phyloP scores from a whole-genome alignment of 495 filamentous ascomycete genomes.

The Clavariopsis aquatica region DNA sequence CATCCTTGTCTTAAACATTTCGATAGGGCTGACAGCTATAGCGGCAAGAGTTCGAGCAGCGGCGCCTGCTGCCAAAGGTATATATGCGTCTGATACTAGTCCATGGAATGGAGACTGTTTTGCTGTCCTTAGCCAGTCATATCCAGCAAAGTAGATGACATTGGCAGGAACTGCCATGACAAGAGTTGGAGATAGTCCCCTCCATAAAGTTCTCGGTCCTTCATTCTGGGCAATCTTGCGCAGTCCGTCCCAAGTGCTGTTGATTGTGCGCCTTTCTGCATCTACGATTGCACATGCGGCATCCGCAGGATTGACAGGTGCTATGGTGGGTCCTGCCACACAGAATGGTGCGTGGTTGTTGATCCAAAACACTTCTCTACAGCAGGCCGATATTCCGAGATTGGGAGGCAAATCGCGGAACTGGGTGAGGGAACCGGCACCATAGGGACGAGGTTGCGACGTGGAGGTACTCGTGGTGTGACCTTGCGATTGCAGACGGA shows the following conservation, averaged over 20 bases:
- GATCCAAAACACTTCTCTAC: constrained; percentile 95
- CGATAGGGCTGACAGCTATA: constrained; percentile 81
- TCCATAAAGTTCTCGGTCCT: constrained; percentile 83
- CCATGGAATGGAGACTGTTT: constrained; percentile 56
- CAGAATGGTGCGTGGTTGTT: constrained; percentile 83
- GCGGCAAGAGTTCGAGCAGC: constrained; percentile 78
- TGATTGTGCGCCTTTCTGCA: constrained; percentile 76
- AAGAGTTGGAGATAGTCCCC: constrained; percentile 86
- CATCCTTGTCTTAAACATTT: constrained; percentile 91
- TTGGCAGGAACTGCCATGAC: constrained; percentile 94
- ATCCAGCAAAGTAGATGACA: constrained; percentile 99
- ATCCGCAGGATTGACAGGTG: constrained; percentile 44
- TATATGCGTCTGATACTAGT: constrained; percentile 61
- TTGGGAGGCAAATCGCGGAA: constrained; percentile 70
- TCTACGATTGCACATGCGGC: constrained; percentile 86
- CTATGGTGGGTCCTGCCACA: constrained; percentile 55
- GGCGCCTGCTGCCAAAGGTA: constrained; percentile 77
- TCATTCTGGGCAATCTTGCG: constrained; percentile 97
- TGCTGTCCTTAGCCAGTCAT: constrained; percentile 84
- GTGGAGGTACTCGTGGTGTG: constrained; percentile 43
- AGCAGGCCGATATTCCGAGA: constrained; percentile 92
- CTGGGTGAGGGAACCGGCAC: constrained; percentile 45
- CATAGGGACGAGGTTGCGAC: constrained; percentile 37
- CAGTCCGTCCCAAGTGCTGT: constrained; percentile 86
- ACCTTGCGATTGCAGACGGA: constrained; percentile 86